Evolutionary conservation across 768 basidiomycete species (phyloP), one percentile per base, ranked within the genome.

Genomic region (Favolaschia claudopus): DNA sequence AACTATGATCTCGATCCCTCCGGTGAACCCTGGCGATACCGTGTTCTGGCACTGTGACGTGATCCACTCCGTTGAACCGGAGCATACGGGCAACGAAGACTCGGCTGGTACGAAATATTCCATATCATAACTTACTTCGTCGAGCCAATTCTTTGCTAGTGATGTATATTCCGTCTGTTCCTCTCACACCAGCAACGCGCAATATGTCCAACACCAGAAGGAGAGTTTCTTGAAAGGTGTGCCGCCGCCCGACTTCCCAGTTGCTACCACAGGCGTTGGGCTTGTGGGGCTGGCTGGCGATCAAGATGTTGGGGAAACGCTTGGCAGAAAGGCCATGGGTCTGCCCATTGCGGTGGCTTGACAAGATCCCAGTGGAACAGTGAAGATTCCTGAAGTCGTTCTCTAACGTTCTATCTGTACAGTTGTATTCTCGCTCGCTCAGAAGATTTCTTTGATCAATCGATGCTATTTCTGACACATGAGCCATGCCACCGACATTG

Each of bases 111-210:
- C 60, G 69, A n/a, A n/a, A n/a, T n/a, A n/a, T n/a, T n/a, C n/a
- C n/a, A n/a, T n/a, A n/a, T n/a, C n/a, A n/a, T n/a, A n/a, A n/a
- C n/a, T n/a, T n/a, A 24, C 42, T 15, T 63, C 72, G 82, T 51
- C 68, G 31, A 65, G 22, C 20, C 55, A n/a, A 34, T 29, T 14
- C 40, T 45, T 19, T 4, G 45, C 31, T 63, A 84, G 90, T 92
- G 42, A 89, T 92, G 85, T 93, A 93, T 61, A 92, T 92, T 47
- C 86, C 88, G 1, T 85, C 91, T 7, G 85, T 88, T 10, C 90
- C 89, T 0, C 74, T 82, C 52, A 91, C 89, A 2, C 82, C 83
- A 1, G 75, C 77, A 91, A 91, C 69, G 76, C 76, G 34, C 77
- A 72, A 14, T 93, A 93, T 65, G 68, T 93, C 42, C 73, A 77